Evolutionary conservation across 257 asterid species (phyloP), one percentile per base, ranked within the genome.

Genomic region (Verbascum thapsus): DNA sequence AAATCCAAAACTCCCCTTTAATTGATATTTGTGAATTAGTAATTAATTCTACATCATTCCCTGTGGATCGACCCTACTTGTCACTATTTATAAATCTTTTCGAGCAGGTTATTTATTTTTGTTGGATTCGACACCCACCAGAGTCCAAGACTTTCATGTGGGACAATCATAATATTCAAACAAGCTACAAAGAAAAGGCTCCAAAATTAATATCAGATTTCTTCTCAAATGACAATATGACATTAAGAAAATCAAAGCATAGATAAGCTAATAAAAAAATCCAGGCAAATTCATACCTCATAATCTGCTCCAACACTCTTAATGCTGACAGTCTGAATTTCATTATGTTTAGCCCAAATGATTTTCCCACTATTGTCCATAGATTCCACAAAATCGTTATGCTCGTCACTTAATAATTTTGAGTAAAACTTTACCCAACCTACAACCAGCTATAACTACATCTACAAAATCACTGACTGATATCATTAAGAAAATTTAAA

Each of bases 291-390:
- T 8, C 69, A 61, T 69, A 87, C 99, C 86, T 89, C 99, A 64
- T 80, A 85, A 79, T 81, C 97, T 10, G 87, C 88, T 63, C 97
- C 99, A 20, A 92, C 86, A 38, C 96, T 89, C 80, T 85, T 92
- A 64, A 92, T 87, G 80, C 89, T 92, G 69, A 92, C 96, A 17
- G 97, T 89, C 78, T 92, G 97, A 77, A 92, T 83, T 69, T 92
- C 99, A 83, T 92, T 92, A 74, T 92, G 99, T 80, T 89, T 92
- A 13, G 99, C 88, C 99, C 99, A 92, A 50, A 92, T 87, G 48
- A 92, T 83, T 82, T 89, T 89, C 70, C 99, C 99, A 74, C 96
- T 79, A 58, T 82, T 92, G 69, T 92, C 99, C 97, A 92, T 67
- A 7, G 37, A 53, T 53, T 37, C 53, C 47, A 23, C 49, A 10